Conservation (phyloP, 2,329 filamentous ascomycete genomes). For the Hymenoscyphus fructigenus region DNA sequence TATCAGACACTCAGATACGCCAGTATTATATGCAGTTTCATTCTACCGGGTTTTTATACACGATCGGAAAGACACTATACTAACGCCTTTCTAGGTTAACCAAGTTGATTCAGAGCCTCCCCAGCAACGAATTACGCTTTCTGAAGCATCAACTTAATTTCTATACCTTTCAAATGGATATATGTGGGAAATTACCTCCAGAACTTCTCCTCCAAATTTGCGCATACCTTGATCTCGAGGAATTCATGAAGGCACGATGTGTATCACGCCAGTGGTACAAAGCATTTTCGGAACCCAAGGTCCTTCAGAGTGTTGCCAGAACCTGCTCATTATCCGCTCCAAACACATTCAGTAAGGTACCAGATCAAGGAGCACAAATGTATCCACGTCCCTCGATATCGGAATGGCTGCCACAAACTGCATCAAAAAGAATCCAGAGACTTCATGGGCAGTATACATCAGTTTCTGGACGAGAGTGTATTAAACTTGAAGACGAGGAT, state of each 20-base stretch:
- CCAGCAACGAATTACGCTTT: constrained; percentile 20
- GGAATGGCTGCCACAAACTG: constrained; percentile 11
- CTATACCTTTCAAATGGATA: constrained; percentile 17
- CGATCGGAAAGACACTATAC: background rate
- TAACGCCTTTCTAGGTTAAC: constrained; percentile 19
- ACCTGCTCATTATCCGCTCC: constrained; percentile 7
- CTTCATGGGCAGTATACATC: constrained; percentile 11
- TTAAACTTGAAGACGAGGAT: background rate
- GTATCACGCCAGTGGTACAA: constrained; percentile 29
- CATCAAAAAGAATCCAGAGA: constrained; percentile 10
- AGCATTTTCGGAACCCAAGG: constrained; percentile 20
- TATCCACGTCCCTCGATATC: background rate
- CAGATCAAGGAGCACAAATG: background rate
- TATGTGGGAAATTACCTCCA: constrained; percentile 20
- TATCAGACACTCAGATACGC: background rate
- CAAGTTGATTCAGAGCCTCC: constrained; percentile 19
- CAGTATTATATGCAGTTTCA: no score
- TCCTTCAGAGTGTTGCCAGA: constrained; percentile 18
- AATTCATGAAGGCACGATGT: constrained; percentile 24
- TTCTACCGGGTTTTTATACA: background rate
- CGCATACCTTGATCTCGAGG: constrained; percentile 27
- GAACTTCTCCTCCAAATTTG: constrained; percentile 26
- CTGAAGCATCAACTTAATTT: constrained; percentile 20
- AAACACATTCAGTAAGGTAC: background rate
- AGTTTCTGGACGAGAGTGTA: constrained; percentile 8